phyloP scores from a whole-genome alignment of 257 asterid genomes.

The Plantago major region DNA sequence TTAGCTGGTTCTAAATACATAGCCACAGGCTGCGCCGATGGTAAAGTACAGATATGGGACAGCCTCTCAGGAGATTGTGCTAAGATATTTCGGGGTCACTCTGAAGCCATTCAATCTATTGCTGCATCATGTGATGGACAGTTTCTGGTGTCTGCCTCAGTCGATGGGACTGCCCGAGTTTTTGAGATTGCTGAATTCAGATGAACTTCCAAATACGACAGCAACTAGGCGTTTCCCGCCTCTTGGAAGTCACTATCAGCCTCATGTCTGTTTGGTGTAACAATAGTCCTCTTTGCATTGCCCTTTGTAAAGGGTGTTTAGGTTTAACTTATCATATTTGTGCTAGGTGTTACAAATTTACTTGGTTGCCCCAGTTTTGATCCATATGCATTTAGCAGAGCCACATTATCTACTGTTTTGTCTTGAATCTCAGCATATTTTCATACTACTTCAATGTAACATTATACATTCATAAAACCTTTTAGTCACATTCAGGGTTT shows the following conservation, averaged over 20 bases:
- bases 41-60: constrained; percentile 78
- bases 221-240: neutral
- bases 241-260: neutral
- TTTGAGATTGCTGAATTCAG: constrained; percentile 67
- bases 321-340: neutral
- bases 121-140: constrained; percentile 49
- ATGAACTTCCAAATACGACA: neutral
- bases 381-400: neutral
- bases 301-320: neutral
- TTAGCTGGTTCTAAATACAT: constrained; percentile 50
- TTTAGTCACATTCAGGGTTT: no score
- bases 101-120: constrained; percentile 57
- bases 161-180: constrained; percentile 74
- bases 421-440: no score
- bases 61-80: constrained; percentile 71
- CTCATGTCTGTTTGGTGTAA: neutral
- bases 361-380: neutral
- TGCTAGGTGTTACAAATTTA: neutral
- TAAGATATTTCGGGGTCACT: constrained; percentile 61
- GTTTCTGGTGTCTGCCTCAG: constrained; percentile 61
- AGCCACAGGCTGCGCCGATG: constrained; percentile 73
- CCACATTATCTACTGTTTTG: no score
- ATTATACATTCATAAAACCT: no score
- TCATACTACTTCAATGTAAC: no score
- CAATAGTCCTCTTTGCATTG: neutral